Evolutionary conservation across 371 early-diverging fungal species (phyloP).

Genomic region (Mucor lusitanicus): DNA sequence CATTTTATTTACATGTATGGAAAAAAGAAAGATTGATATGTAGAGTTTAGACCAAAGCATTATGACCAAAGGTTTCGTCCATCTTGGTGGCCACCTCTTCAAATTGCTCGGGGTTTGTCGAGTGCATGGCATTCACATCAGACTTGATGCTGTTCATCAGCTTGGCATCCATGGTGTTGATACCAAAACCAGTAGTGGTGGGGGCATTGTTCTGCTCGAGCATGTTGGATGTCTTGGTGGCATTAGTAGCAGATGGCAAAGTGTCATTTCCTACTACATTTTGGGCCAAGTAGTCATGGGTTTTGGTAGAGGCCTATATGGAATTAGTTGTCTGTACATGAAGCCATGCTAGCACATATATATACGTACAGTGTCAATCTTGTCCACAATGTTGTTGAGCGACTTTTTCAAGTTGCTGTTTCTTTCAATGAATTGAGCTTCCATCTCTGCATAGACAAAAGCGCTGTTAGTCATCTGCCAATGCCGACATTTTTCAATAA

Average conservation of each 20-base stretch:
- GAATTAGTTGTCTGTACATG: background rate
- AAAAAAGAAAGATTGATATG: background rate
- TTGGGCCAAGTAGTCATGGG: conserved; percentile 12
- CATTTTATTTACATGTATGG: background rate
- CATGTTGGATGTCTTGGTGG: background rate
- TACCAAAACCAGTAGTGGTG: background rate
- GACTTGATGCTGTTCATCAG: conserved; percentile 16
- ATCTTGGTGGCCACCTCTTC: conserved; percentile 19
- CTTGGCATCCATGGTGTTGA: background rate
- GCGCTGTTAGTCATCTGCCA: background rate
- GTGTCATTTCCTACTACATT: background rate
- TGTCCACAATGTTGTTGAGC: conserved; percentile 7
- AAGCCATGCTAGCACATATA: background rate
- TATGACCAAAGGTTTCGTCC: conserved; percentile 28
- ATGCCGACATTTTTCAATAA: too few species aligned
- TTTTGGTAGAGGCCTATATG: conserved; percentile 9
- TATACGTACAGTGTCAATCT: conserved; percentile 14
- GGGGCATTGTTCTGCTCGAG: background rate
- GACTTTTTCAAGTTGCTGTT: conserved; percentile 12
- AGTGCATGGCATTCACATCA: conserved; percentile 26
- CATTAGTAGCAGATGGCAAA: background rate
- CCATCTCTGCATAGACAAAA: conserved; percentile 8
- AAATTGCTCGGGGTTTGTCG: conserved; percentile 14
- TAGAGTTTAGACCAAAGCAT: conserved; percentile 13
- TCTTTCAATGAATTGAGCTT: conserved; percentile 22